Percentiles rank a stretch among this genome's conserved stretches.
Evolutionary conservation across 2,329 filamentous ascomycete species (phyloP).

Genomic region (Xylaria polymorpha): DNA sequence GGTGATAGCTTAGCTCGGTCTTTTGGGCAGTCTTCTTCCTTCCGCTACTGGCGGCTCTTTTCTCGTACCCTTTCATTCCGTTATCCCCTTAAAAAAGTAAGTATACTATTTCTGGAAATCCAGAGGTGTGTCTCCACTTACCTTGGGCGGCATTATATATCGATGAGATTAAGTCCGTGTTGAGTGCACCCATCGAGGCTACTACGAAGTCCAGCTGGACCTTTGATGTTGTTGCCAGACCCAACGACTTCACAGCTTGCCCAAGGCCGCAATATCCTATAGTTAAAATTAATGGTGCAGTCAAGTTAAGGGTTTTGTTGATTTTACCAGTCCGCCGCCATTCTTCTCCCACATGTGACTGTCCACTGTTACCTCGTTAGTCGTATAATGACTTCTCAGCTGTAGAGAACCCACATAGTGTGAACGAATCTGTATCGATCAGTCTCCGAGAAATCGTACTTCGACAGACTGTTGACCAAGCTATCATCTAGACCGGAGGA

Average conservation of each 20-base stretch:
- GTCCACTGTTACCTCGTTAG: constrained; percentile 59
- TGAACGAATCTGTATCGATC: constrained; percentile 82
- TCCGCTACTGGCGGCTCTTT: constrained; percentile 51
- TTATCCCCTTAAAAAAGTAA: constrained; percentile 52
- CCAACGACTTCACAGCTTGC: constrained; percentile 71
- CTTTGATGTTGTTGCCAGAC: constrained; percentile 64
- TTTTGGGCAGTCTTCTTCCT: constrained; percentile 48
- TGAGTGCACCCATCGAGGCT: constrained; percentile 84
- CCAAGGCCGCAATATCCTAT: constrained; percentile 80
- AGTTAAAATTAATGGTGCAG: constrained; percentile 28
- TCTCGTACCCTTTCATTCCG: constrained; percentile 59
- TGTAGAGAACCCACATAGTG: constrained; percentile 70
- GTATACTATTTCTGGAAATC: background rate
- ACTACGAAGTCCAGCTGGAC: constrained; percentile 80
- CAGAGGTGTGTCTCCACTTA: constrained; percentile 45
- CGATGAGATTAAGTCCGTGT: constrained; percentile 70
- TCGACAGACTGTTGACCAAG: constrained; percentile 74
- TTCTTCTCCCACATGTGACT: constrained; percentile 62
- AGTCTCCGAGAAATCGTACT: constrained; percentile 86
- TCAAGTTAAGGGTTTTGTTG: constrained; percentile 30
- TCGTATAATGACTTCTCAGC: background rate
- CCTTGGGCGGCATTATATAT: constrained; percentile 68
- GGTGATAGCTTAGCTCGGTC: constrained; percentile 44
- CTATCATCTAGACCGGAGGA: constrained; percentile 73
- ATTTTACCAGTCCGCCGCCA: constrained; percentile 59